phyloP scores from a whole-genome alignment of 768 basidiomycete genomes.

The Russula ochroleuca region DNA sequence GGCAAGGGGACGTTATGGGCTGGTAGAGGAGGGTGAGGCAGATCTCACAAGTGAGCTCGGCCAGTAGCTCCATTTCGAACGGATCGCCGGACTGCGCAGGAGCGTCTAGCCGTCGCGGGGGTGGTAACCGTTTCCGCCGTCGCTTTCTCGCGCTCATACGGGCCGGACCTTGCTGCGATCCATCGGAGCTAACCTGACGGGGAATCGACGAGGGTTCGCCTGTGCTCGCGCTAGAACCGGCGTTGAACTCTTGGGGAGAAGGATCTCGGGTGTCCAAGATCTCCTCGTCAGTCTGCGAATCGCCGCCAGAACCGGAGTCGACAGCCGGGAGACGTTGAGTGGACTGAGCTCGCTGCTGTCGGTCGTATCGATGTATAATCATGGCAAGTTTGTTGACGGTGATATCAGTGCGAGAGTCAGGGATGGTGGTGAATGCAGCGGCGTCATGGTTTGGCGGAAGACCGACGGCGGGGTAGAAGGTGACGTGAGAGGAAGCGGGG shows the following conservation, averaged over 20 bases:
- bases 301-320: slow-evolving; percentile 31
- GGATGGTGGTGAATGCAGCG: slow-evolving; percentile 22
- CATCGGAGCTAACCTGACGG: slow-evolving; percentile 14
- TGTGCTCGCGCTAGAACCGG: slow-evolving; percentile 37
- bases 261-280: slow-evolving; percentile 27
- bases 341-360: slow-evolving; percentile 5
- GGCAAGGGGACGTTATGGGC: slow-evolving; percentile 91
- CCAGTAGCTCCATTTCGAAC: slow-evolving; percentile 58
- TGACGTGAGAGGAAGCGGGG: slow-evolving; percentile 39
- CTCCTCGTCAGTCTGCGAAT: slow-evolving; percentile 32
- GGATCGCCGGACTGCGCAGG: slow-evolving; percentile 33
- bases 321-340: slow-evolving; percentile 21
- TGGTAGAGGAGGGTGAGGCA: slow-evolving; percentile 81
- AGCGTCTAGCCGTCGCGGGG: slow-evolving; percentile 32
- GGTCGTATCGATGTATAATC: slow-evolving; percentile 37
- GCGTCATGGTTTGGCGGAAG: slow-evolving; percentile 13
- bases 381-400: slow-evolving; percentile 52
- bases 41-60: slow-evolving; percentile 85
- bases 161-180: slow-evolving; percentile 23
- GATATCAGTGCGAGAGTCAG: slow-evolving; percentile 44
- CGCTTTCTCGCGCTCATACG: slow-evolving; percentile 32
- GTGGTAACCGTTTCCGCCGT: slow-evolving; percentile 32
- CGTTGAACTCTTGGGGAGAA: slow-evolving; percentile 30
- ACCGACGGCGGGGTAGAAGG: slow-evolving; percentile 37
- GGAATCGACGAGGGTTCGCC: slow-evolving; percentile 30